Evolutionary conservation across 2,329 filamentous ascomycete species (phyloP), one percentile per base, ranked within the genome.

Genomic region (Leptographium radiaticola): DNA sequence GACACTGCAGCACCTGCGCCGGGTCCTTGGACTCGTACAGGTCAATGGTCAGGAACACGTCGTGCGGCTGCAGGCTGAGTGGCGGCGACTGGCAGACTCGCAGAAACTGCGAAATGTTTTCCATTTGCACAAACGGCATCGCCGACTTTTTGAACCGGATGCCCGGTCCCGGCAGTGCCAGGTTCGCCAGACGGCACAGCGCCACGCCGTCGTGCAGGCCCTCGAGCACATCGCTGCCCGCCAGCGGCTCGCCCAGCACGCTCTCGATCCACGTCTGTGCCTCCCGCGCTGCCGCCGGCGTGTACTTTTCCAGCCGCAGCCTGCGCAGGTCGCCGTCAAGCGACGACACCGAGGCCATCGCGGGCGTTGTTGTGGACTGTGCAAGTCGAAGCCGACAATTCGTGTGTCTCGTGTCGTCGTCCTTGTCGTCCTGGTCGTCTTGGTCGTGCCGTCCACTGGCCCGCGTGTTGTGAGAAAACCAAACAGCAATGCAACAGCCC

Each of bases 41-140:
- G 70, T 98, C 93, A 66, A 98, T 91, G 6, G 93, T 98, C 57
- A 97, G 81, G 71, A 98, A 98, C 60, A 90, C 83, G 69, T 98
- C 93, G 72, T 98, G 93, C 47, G 90, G 84, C 55, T 88, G 89
- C 56, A 98, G 81, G 68, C 84, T 90, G 52, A 98, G 74, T 0
- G 93, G 93, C 31, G 87, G 81, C 51, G 80, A 74, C 69, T 95
- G 87, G 73, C 90, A 95, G 56, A 89, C 89, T 64, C 81, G 83
- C 53, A 98, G 81, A 70, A 96, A 98, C 65, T 95, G 88, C 6
- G 90, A 94, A 65, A 98, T 96, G 67, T 98, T 98, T 69, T 98
- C 93, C 90, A 97, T 97, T 70, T 98, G 93, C 43, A 97, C 91
- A 66, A 98, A 98, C 0, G 93, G 93, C 91, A 97, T 97, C 43